Percentiles rank a stretch among this genome's conserved stretches.
Conservation (phyloP, 805 yeast species). For the Wickerhamiella australiensis region DNA sequence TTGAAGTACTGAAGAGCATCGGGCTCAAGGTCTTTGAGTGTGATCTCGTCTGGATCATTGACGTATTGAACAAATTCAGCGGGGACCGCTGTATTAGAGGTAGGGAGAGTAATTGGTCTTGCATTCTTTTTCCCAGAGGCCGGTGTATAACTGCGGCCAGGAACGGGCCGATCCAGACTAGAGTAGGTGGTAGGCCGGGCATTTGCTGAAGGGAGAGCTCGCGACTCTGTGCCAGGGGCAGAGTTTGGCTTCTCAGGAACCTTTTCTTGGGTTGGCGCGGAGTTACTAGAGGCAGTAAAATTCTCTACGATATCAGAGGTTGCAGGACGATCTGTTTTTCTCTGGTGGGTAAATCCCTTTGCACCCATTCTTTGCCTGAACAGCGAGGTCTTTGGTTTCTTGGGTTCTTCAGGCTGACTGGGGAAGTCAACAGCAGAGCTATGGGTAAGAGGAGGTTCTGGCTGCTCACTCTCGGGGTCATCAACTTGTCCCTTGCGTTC, state of each 20-base stretch:
- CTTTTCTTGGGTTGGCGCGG: background rate
- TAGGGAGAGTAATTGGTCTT: background rate
- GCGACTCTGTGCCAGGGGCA: background rate
- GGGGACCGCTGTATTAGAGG: background rate
- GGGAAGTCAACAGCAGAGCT: background rate
- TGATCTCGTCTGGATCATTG: slow-evolving; percentile 12
- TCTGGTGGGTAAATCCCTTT: background rate
- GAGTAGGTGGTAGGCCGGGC: no score
- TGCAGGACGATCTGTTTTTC: background rate
- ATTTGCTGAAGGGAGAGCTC: background rate
- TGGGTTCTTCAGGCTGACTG: background rate
- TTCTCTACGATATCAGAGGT: slow-evolving; percentile 9
- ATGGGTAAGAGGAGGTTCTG: background rate
- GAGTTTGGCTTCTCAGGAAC: background rate
- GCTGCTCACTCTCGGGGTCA: slow-evolving; percentile 2
- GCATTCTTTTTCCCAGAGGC: background rate
- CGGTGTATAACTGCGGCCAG: background rate
- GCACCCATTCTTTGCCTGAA: slow-evolving; percentile 23
- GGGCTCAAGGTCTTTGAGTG: slow-evolving; percentile 8
- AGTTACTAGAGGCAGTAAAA: slow-evolving; percentile 16
- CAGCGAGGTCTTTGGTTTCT: slow-evolving; percentile 22
- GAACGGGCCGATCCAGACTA: no score
- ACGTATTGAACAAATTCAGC: slow-evolving; percentile 11
- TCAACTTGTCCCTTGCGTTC: slow-evolving; percentile 18
- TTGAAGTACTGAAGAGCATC: slow-evolving; percentile 18